phyloP scores from a whole-genome alignment of 202 grass and related monocot genomes.

The Dendrocalamus latiflorus region DNA sequence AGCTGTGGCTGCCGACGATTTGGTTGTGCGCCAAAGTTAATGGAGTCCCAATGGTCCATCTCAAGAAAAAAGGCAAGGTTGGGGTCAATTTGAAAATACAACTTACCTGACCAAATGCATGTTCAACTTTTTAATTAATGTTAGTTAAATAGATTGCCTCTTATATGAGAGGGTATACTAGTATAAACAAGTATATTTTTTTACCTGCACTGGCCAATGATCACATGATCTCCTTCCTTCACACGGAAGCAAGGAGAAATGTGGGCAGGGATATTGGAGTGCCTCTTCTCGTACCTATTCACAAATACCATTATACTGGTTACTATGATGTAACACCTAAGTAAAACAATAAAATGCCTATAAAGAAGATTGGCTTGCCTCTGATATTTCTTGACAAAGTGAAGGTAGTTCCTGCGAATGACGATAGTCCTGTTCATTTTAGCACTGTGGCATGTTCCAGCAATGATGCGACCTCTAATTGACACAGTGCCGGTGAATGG shows the following conservation, averaged over 20 bases:
- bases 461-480: slow-evolving; percentile 54
- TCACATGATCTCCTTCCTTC: slow-evolving; percentile 69
- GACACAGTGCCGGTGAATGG: slow-evolving; percentile 54
- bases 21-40: too few species aligned
- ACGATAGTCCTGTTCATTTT: slow-evolving; percentile 80
- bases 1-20: too few species aligned
- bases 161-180: not conserved
- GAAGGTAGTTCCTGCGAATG: slow-evolving; percentile 66
- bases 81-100: not conserved
- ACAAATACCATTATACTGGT: not conserved
- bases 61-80: not conserved
- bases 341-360: not conserved
- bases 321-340: not conserved
- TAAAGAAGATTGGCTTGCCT: slow-evolving; percentile 33
- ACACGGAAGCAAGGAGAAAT: slow-evolving; percentile 75
- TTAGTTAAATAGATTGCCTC: not conserved
- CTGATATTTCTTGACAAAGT: slow-evolving; percentile 77
- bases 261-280: slow-evolving; percentile 67
- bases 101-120: not conserved
- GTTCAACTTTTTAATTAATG: not conserved
- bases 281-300: too few species aligned
- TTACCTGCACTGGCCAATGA: slow-evolving; percentile 74
- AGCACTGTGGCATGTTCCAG: slow-evolving; percentile 66
- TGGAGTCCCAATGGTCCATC: too few species aligned
- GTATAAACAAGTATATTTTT: not conserved